Base-by-base conservation (phyloP, 371 early-diverging fungal genomes). In the Rhizopus microsporus region DNA sequence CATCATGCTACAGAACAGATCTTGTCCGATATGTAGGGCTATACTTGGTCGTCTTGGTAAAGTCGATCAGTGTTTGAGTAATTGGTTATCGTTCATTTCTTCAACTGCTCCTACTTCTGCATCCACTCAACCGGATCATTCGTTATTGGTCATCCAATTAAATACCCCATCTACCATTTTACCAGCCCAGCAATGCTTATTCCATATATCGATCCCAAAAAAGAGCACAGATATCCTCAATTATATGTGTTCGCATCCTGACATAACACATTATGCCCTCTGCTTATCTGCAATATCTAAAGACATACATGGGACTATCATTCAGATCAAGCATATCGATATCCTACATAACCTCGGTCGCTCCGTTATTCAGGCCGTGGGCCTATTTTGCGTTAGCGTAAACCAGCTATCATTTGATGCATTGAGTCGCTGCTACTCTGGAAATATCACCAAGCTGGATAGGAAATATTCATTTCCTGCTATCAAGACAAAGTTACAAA, bases 141-240 rank as follows among this genome's bases (percentile, higher is more conserved):
- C 17, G 0, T 12, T 12, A 43, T 7, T 17, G 31, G 7, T 35
- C 35, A 51, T 42, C 9, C 52, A 46, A 13, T 40, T 48, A 4
- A 43, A 40, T 34, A 63, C 52, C 3, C 10, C 39, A 6, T 8
- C 38, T 9, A 37, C 53, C 1, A 17, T 44, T 7, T 52, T 60
- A 35, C 65, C 65, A 30, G 46, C 43, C 1, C 57, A 53, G 10
- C 35, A 51, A 15, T 59, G 39, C 23, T 7, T 59, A 6, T 2
- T 70, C 84, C 42, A 74, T 78, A 9, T 77, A 80, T 31, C 83
- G 83, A 17, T 71, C 62, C 17, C 74, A 71, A 78, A 83, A 33
- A 76, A 77, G 65, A 71, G 12, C 79, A 81, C 54, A 55, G 76
- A 15, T 50, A 65, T 44, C 63, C 83, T 75, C 53, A 78, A n/a